phyloP scores from a whole-genome alignment of 768 basidiomycete species.

The Lentinula raphanica region DNA sequence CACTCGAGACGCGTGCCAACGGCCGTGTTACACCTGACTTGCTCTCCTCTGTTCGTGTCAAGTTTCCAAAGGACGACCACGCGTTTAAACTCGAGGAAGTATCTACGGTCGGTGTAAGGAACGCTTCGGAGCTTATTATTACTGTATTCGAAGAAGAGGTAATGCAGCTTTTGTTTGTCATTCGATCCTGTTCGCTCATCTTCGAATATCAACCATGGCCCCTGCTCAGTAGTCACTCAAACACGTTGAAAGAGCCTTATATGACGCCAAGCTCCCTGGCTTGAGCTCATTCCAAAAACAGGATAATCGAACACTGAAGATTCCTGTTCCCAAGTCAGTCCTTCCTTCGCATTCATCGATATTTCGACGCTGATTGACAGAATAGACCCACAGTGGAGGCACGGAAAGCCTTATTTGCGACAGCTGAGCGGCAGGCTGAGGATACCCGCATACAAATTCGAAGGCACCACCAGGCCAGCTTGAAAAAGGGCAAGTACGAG shows the following conservation, averaged over 20 bases:
- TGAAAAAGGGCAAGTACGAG: slow-evolving; percentile 65
- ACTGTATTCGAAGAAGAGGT: slow-evolving; percentile 79
- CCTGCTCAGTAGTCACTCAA: slow-evolving; percentile 60
- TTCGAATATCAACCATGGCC: not conserved
- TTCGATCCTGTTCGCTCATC: not conserved
- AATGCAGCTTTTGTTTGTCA: slow-evolving; percentile 20
- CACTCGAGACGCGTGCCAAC: slow-evolving; percentile 61
- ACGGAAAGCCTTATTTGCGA: slow-evolving; percentile 47
- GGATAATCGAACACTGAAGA: slow-evolving; percentile 67
- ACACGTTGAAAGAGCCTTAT: slow-evolving; percentile 68
- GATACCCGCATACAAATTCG: slow-evolving; percentile 73
- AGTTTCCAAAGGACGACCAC: slow-evolving; percentile 35
- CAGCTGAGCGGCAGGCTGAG: slow-evolving; percentile 63
- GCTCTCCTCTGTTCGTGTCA: slow-evolving; percentile 63
- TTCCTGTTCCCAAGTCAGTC: slow-evolving; percentile 74
- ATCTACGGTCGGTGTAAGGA: slow-evolving; percentile 76
- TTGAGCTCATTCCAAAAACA: slow-evolving; percentile 63
- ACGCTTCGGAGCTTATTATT: slow-evolving; percentile 67
- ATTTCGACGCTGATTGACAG: not conserved
- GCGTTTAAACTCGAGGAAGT: slow-evolving; percentile 56
- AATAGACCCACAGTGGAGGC: slow-evolving; percentile 74
- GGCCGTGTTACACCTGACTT: slow-evolving; percentile 74
- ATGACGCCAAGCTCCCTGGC: slow-evolving; percentile 68
- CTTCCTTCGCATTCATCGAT: not conserved
- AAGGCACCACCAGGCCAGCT: slow-evolving; percentile 57